phyloP scores from a whole-genome alignment of 1,284 basidiomycete genomes.

The Tremellales sp. region DNA sequence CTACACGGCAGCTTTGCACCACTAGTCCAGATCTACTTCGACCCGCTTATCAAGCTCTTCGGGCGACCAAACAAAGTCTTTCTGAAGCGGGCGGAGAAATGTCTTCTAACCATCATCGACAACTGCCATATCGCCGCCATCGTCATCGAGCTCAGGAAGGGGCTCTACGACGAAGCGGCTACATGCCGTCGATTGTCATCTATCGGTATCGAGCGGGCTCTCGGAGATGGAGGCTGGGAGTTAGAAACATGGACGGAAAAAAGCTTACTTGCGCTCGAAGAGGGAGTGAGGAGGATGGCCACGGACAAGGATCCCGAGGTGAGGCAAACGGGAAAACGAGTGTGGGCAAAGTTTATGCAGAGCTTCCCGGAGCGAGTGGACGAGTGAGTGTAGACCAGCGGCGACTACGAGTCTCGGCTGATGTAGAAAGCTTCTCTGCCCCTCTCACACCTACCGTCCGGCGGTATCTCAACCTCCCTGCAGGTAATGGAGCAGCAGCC shows the following conservation, averaged over 20 bases:
- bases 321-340: slow-evolving; percentile 45
- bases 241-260: slow-evolving; percentile 32
- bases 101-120: slow-evolving; percentile 48
- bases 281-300: slow-evolving; percentile 46
- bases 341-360: slow-evolving; percentile 48
- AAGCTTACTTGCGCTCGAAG: slow-evolving; percentile 43
- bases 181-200: slow-evolving; percentile 40
- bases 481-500: slow-evolving; percentile 14
- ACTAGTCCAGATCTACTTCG: slow-evolving; percentile 49
- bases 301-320: slow-evolving; percentile 52
- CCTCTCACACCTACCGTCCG: slow-evolving; percentile 51
- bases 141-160: slow-evolving; percentile 42
- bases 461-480: slow-evolving; percentile 46
- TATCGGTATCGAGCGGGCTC: slow-evolving; percentile 25
- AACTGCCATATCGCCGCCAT: slow-evolving; percentile 47
- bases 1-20: slow-evolving; percentile 45
- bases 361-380: slow-evolving; percentile 51
- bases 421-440: slow-evolving; percentile 45
- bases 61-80: slow-evolving; percentile 53
- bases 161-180: slow-evolving; percentile 47
- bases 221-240: slow-evolving; percentile 41
- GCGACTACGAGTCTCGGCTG: background rate
- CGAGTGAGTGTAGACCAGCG: slow-evolving; percentile 30
- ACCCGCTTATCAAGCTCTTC: slow-evolving; percentile 49
- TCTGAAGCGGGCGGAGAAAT: slow-evolving; percentile 50